Percentiles rank a stretch among this genome's conserved stretches.
Conservation (phyloP, 2,329 filamentous ascomycete species). For the Colletotrichum sp. region DNA sequence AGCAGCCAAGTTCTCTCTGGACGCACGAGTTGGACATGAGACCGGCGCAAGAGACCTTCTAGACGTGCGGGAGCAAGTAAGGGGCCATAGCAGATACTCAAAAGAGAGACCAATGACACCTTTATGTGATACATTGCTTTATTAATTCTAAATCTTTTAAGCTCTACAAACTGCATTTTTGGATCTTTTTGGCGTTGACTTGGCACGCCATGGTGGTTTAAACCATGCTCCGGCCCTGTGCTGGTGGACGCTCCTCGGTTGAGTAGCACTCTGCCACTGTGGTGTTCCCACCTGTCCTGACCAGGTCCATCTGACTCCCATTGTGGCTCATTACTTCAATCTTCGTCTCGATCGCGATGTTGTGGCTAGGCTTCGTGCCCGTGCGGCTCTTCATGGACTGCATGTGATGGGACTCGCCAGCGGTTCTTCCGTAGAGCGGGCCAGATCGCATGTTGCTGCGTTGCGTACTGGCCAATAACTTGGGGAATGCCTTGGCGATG, state of each 20-base stretch:
- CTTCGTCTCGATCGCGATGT: not conserved
- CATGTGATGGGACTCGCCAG: not conserved
- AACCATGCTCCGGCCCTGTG: not conserved
- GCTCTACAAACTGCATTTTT: not conserved
- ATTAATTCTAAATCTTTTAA: not conserved
- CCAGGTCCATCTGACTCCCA: not conserved
- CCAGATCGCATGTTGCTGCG: not conserved
- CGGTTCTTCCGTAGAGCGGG: not conserved
- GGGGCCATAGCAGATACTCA: not conserved
- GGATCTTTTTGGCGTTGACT: not conserved
- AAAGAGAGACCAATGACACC: not conserved
- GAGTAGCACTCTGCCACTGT: not conserved
- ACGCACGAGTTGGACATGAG: slow-evolving; percentile 20
- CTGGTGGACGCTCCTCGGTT: not conserved
- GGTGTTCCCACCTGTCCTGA: not conserved
- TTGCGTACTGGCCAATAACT: not conserved
- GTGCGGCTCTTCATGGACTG: not conserved
- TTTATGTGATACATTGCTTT: not conserved
- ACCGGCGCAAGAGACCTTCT: slow-evolving; percentile 21
- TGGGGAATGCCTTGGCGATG: slow-evolving; percentile 29
- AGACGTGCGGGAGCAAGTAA: not conserved
- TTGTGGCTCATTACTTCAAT: not conserved
- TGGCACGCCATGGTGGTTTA: rapidly evolving
- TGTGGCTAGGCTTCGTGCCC: not conserved
- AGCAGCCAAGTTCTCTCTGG: slow-evolving; percentile 22